phyloP scores from a whole-genome alignment of 2,329 filamentous ascomycete species.

The Scortechinia acanthostroma region DNA sequence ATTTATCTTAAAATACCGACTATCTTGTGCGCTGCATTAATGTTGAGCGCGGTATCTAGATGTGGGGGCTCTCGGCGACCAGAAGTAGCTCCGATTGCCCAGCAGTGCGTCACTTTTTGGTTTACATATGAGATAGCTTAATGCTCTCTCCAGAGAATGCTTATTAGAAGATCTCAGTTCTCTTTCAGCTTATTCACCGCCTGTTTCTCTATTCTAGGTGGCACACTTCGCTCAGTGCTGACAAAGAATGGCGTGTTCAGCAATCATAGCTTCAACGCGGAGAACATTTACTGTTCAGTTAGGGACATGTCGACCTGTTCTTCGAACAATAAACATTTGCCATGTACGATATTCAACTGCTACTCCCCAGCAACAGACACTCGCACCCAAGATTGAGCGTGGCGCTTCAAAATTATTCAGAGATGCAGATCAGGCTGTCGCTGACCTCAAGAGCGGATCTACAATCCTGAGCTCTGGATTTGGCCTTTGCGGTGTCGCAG shows the following conservation, averaged over 20 bases:
- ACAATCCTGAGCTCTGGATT: slow-evolving; percentile 73
- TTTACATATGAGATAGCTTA: too few species aligned
- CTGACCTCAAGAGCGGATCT: slow-evolving; percentile 63
- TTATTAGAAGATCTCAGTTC: neutral
- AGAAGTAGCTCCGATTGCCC: neutral
- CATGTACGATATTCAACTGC: neutral
- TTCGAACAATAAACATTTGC: too few species aligned
- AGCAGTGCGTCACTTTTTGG: neutral
- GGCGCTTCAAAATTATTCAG: slow-evolving; percentile 36
- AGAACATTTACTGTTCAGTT: neutral
- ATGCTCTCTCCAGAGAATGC: neutral
- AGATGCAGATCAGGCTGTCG: slow-evolving; percentile 61
- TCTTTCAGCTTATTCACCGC: neutral
- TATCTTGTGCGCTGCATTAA: too few species aligned
- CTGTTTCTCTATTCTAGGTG: too few species aligned
- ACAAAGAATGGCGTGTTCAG: neutral
- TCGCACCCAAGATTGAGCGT: slow-evolving; percentile 11
- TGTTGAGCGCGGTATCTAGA: too few species aligned
- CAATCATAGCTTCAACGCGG: neutral
- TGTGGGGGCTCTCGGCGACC: neutral
- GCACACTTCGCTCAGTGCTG: neutral
- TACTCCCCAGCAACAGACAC: neutral
- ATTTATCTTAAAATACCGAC: too few species aligned
- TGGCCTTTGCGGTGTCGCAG: slow-evolving; percentile 72
- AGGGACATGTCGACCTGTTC: too few species aligned